A percentile compares a stretch with the other conserved stretches of the same genome.
Evolutionary conservation across 2,329 filamentous ascomycete species (phyloP).

Genomic region (Venturiaceae sp.): DNA sequence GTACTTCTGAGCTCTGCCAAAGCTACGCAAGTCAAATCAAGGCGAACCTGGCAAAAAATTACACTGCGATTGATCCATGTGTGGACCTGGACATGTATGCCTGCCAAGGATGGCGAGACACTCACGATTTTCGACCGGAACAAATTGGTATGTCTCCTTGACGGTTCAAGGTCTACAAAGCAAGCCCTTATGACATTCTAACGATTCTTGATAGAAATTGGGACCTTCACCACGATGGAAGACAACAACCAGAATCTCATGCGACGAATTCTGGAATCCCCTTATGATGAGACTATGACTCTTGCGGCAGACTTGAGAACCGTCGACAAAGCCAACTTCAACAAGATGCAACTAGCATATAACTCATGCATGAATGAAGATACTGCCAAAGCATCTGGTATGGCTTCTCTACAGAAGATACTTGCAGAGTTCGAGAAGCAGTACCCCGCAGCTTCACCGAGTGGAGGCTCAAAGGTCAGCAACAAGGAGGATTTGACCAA

Average conservation of each 20-base stretch:
- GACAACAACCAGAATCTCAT: not conserved
- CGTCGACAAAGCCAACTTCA: slow-evolving; percentile 51
- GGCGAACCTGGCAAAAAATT: slow-evolving; percentile 51
- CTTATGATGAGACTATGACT: slow-evolving; percentile 4
- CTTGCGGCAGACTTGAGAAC: not conserved
- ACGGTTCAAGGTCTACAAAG: too few relatives aligned
- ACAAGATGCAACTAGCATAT: slow-evolving; percentile 55
- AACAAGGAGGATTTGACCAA: not conserved
- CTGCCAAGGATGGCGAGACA: slow-evolving; percentile 31
- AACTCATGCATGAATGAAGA: slow-evolving; percentile 56
- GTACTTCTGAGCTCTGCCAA: too few relatives aligned
- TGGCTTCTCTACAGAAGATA: slow-evolving; percentile 45
- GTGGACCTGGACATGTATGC: slow-evolving; percentile 58
- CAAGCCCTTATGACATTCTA: too few relatives aligned
- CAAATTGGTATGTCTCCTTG: not conserved
- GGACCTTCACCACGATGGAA: not conserved
- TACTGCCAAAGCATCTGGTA: slow-evolving; percentile 43
- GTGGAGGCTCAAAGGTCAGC: too few relatives aligned
- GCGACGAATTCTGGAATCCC: slow-evolving; percentile 1
- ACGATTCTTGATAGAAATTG: too few relatives aligned
- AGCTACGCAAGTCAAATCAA: slow-evolving; percentile 33
- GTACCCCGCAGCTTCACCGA: slow-evolving; percentile 11
- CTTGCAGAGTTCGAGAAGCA: slow-evolving; percentile 30
- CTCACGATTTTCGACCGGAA: not conserved
- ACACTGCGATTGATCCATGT: slow-evolving; percentile 56